Evolutionary conservation across 2,329 filamentous ascomycete species (phyloP).

Genomic region (Ceratocystis cubensis): DNA sequence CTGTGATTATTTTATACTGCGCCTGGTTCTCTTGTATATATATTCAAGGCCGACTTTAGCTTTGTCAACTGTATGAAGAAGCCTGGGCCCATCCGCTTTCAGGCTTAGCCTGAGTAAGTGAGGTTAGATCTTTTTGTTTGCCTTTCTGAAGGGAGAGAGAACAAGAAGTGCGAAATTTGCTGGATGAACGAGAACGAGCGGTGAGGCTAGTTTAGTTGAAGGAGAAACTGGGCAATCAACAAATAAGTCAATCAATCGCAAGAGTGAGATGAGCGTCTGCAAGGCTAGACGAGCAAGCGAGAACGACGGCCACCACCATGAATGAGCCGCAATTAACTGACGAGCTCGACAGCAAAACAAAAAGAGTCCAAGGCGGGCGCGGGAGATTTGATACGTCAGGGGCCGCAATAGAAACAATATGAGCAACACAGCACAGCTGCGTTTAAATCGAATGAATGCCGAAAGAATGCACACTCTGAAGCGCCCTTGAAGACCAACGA

Average conservation of each 20-base stretch:
- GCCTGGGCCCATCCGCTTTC: constrained; percentile 5
- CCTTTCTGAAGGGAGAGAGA: too few relatives aligned
- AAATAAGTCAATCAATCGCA: background rate
- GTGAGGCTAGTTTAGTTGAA: background rate
- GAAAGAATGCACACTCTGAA: background rate
- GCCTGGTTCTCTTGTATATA: background rate
- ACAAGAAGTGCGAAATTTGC: too few relatives aligned
- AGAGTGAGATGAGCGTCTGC: constrained; percentile 6
- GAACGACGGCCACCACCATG: background rate
- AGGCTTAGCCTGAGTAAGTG: constrained; percentile 3
- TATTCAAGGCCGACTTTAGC: too few relatives aligned
- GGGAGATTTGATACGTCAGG: background rate
- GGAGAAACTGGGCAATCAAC: background rate
- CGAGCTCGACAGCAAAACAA: background rate
- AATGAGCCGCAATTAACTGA: background rate
- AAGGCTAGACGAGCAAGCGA: constrained; percentile 1
- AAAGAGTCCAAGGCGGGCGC: background rate
- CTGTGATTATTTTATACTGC: background rate
- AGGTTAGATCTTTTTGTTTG: background rate
- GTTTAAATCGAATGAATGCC: background rate
- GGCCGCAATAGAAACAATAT: background rate
- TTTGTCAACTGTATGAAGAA: background rate
- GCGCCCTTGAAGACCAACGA: background rate
- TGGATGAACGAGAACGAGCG: too few relatives aligned
- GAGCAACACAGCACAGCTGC: constrained; percentile 6